Conservation (phyloP, 2,329 filamentous ascomycete genomes). For the Cladosporium austrohemisphaericum region DNA sequence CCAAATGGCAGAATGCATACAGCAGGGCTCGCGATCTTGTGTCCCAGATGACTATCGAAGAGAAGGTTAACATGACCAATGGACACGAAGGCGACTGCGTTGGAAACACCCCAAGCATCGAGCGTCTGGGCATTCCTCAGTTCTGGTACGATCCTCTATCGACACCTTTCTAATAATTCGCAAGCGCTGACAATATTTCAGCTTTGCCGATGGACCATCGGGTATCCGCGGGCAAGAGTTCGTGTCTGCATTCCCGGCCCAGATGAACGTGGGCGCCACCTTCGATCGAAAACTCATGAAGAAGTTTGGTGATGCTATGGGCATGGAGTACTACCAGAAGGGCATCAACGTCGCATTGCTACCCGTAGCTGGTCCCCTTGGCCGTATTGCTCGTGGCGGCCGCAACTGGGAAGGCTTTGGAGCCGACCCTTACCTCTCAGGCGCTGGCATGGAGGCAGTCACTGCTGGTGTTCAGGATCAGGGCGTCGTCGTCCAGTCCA, state of each 20-base stretch:
- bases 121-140: constrained; percentile 65
- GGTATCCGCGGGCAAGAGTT: constrained; percentile 26
- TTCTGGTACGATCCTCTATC: constrained; percentile 58
- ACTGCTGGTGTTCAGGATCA: constrained; percentile 47
- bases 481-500: constrained; percentile 32
- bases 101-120: constrained; percentile 70
- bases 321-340: constrained; percentile 24
- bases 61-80: constrained; percentile 35
- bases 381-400: constrained; percentile 14
- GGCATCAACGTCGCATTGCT: constrained; percentile 56
- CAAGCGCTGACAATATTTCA: constrained; percentile 48
- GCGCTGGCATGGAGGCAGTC: constrained; percentile 44
- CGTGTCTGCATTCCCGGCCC: constrained; percentile 69
- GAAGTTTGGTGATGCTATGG: constrained; percentile 35
- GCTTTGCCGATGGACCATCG: constrained; percentile 75
- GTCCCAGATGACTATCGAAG: constrained; percentile 32
- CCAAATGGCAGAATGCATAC: constrained; percentile 31
- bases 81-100: constrained; percentile 51
- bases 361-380: constrained; percentile 38
- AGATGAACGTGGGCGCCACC: constrained; percentile 77
- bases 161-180: constrained; percentile 37
- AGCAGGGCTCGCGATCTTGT: constrained; percentile 31
- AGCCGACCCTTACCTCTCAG: constrained; percentile 60
- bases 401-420: constrained; percentile 57
- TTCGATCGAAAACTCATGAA: constrained; percentile 68